A percentile compares a stretch with the other conserved stretches of the same genome.
phyloP scores from a whole-genome alignment of 2,329 filamentous ascomycete genomes.

The Emergomyces orientalis region DNA sequence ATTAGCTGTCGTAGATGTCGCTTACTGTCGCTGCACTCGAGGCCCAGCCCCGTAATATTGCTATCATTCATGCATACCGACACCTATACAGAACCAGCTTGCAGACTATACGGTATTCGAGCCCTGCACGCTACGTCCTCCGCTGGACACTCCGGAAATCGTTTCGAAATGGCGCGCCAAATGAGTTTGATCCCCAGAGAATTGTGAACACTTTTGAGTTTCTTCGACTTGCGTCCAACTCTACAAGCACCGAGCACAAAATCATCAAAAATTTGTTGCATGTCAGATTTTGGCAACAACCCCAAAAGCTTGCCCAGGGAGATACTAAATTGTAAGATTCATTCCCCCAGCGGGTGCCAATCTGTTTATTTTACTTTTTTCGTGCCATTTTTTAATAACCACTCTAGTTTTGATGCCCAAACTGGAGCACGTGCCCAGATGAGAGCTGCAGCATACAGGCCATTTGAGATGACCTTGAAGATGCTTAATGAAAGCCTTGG shows the following conservation, averaged over 20 bases:
- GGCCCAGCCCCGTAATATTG: conserved; percentile 18
- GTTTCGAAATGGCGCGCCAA: conserved; percentile 31
- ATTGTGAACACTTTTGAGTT: conserved; percentile 41
- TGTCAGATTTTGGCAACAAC: conserved; percentile 36
- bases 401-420: not conserved
- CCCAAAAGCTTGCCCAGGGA: conserved; percentile 20
- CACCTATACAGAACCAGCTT: conserved; percentile 47
- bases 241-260: conserved; percentile 38
- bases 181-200: conserved; percentile 32
- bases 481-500: conserved; percentile 42
- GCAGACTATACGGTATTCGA: conserved; percentile 48
- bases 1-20: conserved; percentile 9
- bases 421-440: not conserved
- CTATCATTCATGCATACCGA: conserved; percentile 47
- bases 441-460: conserved; percentile 21
- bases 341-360: not conserved
- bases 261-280: conserved; percentile 39
- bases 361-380: not conserved
- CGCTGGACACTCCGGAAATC: conserved; percentile 36
- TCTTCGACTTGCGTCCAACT: conserved; percentile 32
- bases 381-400: not conserved
- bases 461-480: conserved; percentile 37
- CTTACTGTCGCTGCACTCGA: conserved; percentile 14
- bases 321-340: conserved; percentile 26
- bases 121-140: conserved; percentile 47